Conservation (phyloP, 805 yeast genomes). For the Phaffomyces opuntiae region DNA sequence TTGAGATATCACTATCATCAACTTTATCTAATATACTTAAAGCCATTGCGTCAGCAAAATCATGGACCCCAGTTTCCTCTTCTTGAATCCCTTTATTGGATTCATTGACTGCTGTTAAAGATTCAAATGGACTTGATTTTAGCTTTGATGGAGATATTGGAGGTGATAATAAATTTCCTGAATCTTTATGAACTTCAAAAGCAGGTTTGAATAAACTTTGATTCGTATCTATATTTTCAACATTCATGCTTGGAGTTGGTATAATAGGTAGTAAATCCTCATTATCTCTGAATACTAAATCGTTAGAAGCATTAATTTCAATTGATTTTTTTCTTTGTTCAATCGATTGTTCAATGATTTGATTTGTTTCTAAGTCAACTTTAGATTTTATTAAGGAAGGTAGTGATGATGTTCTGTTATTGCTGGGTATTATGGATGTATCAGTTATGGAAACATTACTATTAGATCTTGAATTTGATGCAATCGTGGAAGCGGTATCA, state of each 20-base stretch:
- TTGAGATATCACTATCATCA: conserved; percentile 9
- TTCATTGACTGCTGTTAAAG: conserved; percentile 3
- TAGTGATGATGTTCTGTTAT: neutral
- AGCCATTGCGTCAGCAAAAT: conserved; percentile 24
- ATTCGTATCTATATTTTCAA: neutral
- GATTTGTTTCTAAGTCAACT: neutral
- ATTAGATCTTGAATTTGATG: neutral
- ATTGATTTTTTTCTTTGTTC: neutral
- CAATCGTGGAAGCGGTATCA: neutral
- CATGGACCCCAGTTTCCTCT: conserved; percentile 6
- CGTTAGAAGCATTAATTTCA: neutral
- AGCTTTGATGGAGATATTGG: conserved; percentile 10
- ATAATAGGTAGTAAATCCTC: conserved; percentile 3
- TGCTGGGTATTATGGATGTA: too few species aligned
- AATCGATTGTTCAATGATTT: neutral
- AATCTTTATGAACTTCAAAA: conserved; percentile 1
- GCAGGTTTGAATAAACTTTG: neutral
- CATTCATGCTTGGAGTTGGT: neutral
- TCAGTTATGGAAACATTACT: neutral
- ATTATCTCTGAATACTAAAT: neutral
- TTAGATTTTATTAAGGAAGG: neutral
- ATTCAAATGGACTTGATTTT: conserved; percentile 9
- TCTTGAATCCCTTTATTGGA: neutral
- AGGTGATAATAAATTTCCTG: conserved; percentile 7
- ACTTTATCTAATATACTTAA: conserved; percentile 22